These are phyloP conservation scores for Ambrosiella cleistominuta DNA, from an alignment of 2,329 filamentous ascomycete species.

Conservation along the genomic window DNA sequence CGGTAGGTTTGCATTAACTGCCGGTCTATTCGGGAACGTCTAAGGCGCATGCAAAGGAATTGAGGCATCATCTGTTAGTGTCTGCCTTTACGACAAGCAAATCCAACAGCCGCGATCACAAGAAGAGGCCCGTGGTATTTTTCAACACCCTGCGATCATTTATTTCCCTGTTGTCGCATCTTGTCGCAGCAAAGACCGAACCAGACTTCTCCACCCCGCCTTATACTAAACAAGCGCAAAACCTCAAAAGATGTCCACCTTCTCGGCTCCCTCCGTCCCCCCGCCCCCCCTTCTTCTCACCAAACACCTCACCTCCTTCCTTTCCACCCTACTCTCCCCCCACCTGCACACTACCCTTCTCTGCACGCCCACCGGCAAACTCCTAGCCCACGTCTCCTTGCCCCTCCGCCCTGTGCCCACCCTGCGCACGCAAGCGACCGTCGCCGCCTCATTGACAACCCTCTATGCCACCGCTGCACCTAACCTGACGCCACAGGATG, in stretches of 20 bases:
- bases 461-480: constrained; percentile 33
- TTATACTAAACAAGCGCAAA: not conserved
- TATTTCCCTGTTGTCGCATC: not conserved
- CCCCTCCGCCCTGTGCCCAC: constrained; percentile 34
- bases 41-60: too few relatives aligned
- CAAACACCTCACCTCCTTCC: constrained; percentile 45
- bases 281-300: constrained; percentile 43
- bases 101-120: too few relatives aligned
- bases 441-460: constrained; percentile 43
- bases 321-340: constrained; percentile 38
- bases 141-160: too few relatives aligned
- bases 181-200: not conserved
- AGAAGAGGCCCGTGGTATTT: too few relatives aligned
- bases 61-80: too few relatives aligned
- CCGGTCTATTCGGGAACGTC: too few relatives aligned
- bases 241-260: constrained; percentile 14
- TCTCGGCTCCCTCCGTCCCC: constrained; percentile 25
- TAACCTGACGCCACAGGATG: constrained; percentile 21
- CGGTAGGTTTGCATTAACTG: too few relatives aligned
- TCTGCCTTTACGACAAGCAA: too few relatives aligned
- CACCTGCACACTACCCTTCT: constrained; percentile 42
- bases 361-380: constrained; percentile 41
- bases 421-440: constrained; percentile 45
- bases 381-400: constrained; percentile 42
- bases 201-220: not conserved